Conservation (phyloP, 805 yeast species). For the Spathaspora passalidarum region DNA sequence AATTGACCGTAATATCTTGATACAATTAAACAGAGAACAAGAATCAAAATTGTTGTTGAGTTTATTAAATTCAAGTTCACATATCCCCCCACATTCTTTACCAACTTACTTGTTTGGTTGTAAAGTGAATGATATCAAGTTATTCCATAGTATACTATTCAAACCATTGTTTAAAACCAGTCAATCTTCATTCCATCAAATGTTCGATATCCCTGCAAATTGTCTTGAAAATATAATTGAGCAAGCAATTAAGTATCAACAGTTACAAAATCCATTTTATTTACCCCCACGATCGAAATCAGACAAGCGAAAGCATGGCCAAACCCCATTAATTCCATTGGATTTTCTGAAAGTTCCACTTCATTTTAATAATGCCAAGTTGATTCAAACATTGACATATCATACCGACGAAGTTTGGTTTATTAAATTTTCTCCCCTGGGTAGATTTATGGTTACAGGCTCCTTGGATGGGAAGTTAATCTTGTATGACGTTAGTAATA, state of each 20-base stretch:
- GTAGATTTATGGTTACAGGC: conserved; percentile 72
- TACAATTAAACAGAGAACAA: conserved; percentile 19
- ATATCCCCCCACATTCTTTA: neutral
- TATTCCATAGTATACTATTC: conserved; percentile 9
- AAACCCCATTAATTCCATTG: conserved; percentile 6
- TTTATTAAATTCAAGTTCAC: conserved; percentile 5
- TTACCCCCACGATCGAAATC: conserved; percentile 24
- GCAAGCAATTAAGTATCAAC: conserved; percentile 19
- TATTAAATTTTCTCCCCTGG: conserved; percentile 72
- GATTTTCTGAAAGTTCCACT: conserved; percentile 5
- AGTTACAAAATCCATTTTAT: conserved; percentile 23
- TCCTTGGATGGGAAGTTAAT: conserved; percentile 63
- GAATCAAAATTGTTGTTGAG: conserved; percentile 23
- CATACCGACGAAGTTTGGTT: conserved; percentile 85
- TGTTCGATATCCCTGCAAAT: conserved; percentile 18
- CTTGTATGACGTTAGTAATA: conserved; percentile 60
- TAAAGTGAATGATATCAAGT: conserved; percentile 8
- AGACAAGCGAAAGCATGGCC: conserved; percentile 1
- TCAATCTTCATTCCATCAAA: conserved; percentile 10
- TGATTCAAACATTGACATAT: conserved; percentile 43
- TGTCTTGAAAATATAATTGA: conserved; percentile 21
- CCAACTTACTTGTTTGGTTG: conserved; percentile 10
- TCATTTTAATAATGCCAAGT: conserved; percentile 34
- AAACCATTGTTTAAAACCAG: conserved; percentile 13
- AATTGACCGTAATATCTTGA: conserved; percentile 13